A percentile compares a stretch with the other conserved stretches of the same genome.
Conservation (phyloP, 768 basidiomycete species). For the Suillus cothurnatus region DNA sequence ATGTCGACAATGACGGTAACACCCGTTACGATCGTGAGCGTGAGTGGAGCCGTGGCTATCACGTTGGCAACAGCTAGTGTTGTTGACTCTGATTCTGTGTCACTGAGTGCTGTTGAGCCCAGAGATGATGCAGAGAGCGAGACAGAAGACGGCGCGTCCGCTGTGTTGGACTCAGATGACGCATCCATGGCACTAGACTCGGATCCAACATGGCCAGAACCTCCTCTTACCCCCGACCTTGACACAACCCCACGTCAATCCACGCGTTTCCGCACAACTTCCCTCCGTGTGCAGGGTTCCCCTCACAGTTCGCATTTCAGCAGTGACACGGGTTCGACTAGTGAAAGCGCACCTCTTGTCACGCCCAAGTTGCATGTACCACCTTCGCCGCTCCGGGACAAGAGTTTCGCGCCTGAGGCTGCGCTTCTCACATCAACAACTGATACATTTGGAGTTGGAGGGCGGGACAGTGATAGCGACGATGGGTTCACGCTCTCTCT, state of each 20-base stretch:
- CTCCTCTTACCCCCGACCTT: constrained; percentile 27
- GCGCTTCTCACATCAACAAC: constrained; percentile 32
- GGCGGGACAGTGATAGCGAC: constrained; percentile 14
- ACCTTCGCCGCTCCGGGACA: constrained; percentile 19
- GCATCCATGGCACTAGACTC: neutral
- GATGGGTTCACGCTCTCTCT: constrained; percentile 20
- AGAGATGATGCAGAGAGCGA: neutral
- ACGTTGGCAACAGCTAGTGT: constrained; percentile 53
- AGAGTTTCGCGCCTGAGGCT: constrained; percentile 26
- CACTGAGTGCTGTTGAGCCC: constrained; percentile 8
- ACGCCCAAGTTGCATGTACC: constrained; percentile 27
- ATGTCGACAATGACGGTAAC: constrained; percentile 48
- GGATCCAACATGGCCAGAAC: constrained; percentile 20
- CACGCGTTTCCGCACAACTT: constrained; percentile 31
- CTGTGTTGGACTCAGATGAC: neutral
- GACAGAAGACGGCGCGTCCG: neutral
- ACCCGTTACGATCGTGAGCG: constrained; percentile 44
- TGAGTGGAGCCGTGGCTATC: constrained; percentile 49
- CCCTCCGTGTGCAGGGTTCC: constrained; percentile 38
- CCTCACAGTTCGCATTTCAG: constrained; percentile 53
- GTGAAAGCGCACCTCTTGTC: constrained; percentile 20
- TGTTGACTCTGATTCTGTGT: constrained; percentile 36
- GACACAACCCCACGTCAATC: constrained; percentile 29
- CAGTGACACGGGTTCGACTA: constrained; percentile 38
- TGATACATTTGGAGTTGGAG: constrained; percentile 47